These are phyloP conservation scores for Musa troglodytarum DNA, from an alignment of 176 grass and related monocot genomes.

Conservation along the genomic window DNA sequence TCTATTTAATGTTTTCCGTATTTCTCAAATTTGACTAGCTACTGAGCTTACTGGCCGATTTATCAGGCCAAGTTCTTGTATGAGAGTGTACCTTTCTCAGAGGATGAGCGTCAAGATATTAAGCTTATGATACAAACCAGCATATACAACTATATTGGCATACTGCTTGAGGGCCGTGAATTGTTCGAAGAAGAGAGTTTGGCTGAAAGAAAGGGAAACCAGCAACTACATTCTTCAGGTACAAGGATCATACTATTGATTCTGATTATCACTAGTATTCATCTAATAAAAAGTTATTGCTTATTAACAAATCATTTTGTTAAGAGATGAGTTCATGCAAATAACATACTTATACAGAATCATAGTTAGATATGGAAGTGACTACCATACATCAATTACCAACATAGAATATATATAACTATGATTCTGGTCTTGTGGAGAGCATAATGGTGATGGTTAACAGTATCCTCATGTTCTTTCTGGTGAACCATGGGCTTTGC, in stretches of 20 bases:
- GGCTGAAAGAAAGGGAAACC: conserved; percentile 31
- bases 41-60: conserved; percentile 6
- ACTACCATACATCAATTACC: too few relatives aligned
- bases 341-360: background rate
- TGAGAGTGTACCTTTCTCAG: conserved; percentile 58
- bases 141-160: conserved; percentile 75
- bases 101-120: conserved; percentile 61
- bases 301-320: background rate
- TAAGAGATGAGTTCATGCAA: background rate
- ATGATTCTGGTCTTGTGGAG: background rate
- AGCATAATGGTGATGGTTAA: too few relatives aligned
- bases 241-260: conserved; percentile 25
- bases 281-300: background rate
- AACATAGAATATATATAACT: too few relatives aligned
- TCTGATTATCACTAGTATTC: background rate
- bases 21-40: background rate
- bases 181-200: conserved; percentile 80
- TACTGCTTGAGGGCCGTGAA: conserved; percentile 83
- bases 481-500: too few relatives aligned
- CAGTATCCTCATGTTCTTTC: too few relatives aligned
- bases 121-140: conserved; percentile 87
- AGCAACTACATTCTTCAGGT: conserved; percentile 35
- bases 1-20: background rate
- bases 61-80: conserved; percentile 82
- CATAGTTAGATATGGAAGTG: too few relatives aligned